Evolutionary conservation across 2,329 filamentous ascomycete genomes (phyloP), one percentile per base, ranked within the genome.

Genomic region (Penicillium janthinellum): DNA sequence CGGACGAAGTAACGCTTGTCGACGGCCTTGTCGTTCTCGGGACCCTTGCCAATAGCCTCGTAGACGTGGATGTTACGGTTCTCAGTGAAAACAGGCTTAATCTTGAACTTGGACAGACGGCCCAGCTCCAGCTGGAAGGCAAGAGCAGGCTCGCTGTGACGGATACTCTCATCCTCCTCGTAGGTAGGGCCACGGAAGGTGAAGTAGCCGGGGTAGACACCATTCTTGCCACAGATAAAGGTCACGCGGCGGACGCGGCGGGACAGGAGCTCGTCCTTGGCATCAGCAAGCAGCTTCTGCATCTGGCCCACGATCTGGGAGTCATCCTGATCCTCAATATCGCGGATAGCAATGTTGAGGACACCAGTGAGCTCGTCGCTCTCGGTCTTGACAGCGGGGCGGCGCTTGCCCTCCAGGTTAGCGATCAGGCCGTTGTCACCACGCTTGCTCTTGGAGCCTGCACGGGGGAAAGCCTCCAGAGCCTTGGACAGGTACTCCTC

Each of bases 1-100:
- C 95, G 92, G 53, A 95, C 95, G 77, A 99, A 99, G 86, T 98
- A 99, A 68, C 95, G 90, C 87, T 97, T 97, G 70, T 82, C 80
- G 57, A 79, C 72, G 25, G 79, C 75, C 67, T 81, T 81, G 79
- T 99, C 95, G 58, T 91, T 93, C 75, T 97, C 93, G 41, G 93
- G 90, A 52, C 90, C 90, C 83, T 97, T 99, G 73, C 95, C 95
- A 70, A 96, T 83, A 67, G 91, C 95, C 83, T 98, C 93, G 79
- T 98, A 99, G 61, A 99, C 93, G 82, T 99, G 95, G 66, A 99
- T 97, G 80, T 96, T 98, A 74, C 96, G 90, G 84, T 99, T 99
- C 80, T 98, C 93, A 0, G 95, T 98, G 81, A 99, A 99, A 54
- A 99, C 92, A 2, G 95, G 94, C 82, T 93, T 96, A 80, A 98